phyloP scores from a whole-genome alignment of 176 grass and related monocot genomes.

The Oryza meyeriana region DNA sequence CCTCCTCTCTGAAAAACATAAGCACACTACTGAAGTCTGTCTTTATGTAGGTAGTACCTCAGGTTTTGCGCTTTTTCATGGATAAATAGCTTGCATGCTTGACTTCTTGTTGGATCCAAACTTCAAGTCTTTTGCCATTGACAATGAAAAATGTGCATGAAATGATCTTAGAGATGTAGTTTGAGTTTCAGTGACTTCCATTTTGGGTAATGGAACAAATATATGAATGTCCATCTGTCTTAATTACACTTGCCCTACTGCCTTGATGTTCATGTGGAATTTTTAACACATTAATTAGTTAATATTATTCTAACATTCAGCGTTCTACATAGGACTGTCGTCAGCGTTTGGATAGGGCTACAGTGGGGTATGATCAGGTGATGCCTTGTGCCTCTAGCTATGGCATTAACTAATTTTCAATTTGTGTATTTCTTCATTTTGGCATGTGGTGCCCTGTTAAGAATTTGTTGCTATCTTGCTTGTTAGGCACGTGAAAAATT shows the following conservation, averaged over 20 bases:
- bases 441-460: constrained; percentile 20
- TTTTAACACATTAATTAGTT: constrained; percentile 27
- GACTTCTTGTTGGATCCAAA: neutral
- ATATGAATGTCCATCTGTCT: neutral
- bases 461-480: constrained; percentile 29
- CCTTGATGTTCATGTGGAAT: constrained; percentile 18
- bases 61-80: neutral
- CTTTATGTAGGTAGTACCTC: neutral
- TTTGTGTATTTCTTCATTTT: constrained; percentile 16
- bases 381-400: constrained; percentile 26
- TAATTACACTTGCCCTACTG: neutral
- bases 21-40: neutral
- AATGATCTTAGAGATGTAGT: neutral
- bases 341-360: constrained; percentile 88
- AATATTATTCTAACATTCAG: constrained; percentile 22
- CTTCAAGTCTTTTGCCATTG: neutral
- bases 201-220: neutral
- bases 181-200: neutral
- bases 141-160: neutral
- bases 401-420: constrained; percentile 9
- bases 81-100: neutral
- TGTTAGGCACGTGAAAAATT: constrained; percentile 92
- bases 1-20: neutral
- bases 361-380: constrained; percentile 92
- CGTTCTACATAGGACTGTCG: constrained; percentile 66